A percentile compares a stretch with the other conserved stretches of the same genome.
Conservation (phyloP, 2,329 filamentous ascomycete genomes). For the Zymoseptoria crescenta region DNA sequence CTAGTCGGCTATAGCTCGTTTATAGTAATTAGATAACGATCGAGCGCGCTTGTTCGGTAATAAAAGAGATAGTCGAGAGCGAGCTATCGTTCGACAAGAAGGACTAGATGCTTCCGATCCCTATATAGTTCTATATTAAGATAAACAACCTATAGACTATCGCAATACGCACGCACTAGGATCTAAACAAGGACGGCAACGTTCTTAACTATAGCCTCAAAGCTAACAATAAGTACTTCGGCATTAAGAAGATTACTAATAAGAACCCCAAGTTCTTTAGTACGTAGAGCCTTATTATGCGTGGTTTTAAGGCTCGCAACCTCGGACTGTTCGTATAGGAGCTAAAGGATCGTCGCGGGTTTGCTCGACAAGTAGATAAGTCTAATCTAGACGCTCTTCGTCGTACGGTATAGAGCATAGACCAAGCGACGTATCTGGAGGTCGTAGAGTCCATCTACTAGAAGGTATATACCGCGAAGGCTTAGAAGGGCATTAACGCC, state of each 20-base stretch:
- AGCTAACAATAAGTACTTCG: not conserved
- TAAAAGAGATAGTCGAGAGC: not conserved
- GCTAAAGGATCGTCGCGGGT: not conserved
- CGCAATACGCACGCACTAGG: not conserved
- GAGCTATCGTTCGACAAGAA: not conserved
- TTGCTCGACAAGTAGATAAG: not conserved
- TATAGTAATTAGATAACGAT: not conserved
- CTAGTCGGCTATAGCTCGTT: not conserved
- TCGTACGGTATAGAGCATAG: not conserved
- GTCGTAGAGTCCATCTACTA: not conserved
- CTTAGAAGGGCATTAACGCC: not conserved
- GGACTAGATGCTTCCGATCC: not conserved
- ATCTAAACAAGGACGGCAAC: not conserved
- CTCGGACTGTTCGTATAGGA: not conserved
- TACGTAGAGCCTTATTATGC: not conserved
- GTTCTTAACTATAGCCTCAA: not conserved
- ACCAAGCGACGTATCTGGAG: not conserved
- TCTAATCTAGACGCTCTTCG: not conserved
- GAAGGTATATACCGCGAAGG: not conserved
- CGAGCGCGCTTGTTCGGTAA: not conserved
- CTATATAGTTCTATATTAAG: not conserved
- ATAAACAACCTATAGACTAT: not conserved
- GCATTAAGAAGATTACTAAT: not conserved
- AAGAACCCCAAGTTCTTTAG: constrained; percentile 1
- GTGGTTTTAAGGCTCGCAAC: not conserved